These are phyloP conservation scores for Saccharomyces jurei DNA, from an alignment of 805 yeast species.

Conservation along the genomic window DNA sequence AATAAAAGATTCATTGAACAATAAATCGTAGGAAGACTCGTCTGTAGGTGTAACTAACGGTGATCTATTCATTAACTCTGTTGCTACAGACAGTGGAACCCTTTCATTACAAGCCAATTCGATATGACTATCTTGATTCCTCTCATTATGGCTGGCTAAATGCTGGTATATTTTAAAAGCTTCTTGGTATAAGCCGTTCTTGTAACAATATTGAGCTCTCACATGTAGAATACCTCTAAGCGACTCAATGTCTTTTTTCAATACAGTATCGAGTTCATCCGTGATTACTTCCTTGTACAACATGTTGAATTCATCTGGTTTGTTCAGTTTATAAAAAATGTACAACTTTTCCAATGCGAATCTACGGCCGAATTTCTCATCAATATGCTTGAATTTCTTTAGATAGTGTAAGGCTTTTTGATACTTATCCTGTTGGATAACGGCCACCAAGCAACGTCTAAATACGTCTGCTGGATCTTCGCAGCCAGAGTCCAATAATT, in stretches of 20 bases:
- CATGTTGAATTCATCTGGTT: slow-evolving; percentile 25
- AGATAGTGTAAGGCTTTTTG: slow-evolving; percentile 41
- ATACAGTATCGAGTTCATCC: slow-evolving; percentile 5
- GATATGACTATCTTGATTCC: slow-evolving; percentile 34
- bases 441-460: slow-evolving; percentile 46
- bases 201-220: slow-evolving; percentile 46
- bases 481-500: slow-evolving; percentile 17
- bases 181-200: slow-evolving; percentile 41
- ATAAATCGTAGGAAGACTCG: slow-evolving; percentile 46
- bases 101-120: slow-evolving; percentile 65
- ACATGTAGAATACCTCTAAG: slow-evolving; percentile 40
- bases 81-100: slow-evolving; percentile 50
- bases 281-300: slow-evolving; percentile 17
- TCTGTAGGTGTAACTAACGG: slow-evolving; percentile 12
- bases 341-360: slow-evolving; percentile 51
- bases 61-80: slow-evolving; percentile 6
- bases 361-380: slow-evolving; percentile 27
- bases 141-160: slow-evolving; percentile 32
- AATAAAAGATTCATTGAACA: slow-evolving; percentile 58
- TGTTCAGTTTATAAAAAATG: slow-evolving; percentile 50
- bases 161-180: slow-evolving; percentile 46
- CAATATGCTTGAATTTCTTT: slow-evolving; percentile 31
- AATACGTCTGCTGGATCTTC: slow-evolving; percentile 19
- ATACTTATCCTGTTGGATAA: slow-evolving; percentile 60
- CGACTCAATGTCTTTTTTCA: slow-evolving; percentile 5